Conservation (phyloP, 2,329 filamentous ascomycete genomes). For the Fusarium nanum region DNA sequence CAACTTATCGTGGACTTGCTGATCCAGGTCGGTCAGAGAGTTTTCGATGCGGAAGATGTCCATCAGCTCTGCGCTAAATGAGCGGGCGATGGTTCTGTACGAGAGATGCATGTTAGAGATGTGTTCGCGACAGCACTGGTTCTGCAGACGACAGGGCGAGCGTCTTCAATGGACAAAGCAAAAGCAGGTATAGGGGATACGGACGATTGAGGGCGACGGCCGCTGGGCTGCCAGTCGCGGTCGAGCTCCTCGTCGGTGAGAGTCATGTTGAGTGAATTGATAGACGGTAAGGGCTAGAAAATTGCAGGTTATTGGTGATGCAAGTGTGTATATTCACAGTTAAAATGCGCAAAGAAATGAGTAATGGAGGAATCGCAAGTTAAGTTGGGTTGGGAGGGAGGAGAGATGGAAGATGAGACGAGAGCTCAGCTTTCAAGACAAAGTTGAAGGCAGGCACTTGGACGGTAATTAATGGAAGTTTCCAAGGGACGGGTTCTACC, state of each 20-base stretch:
- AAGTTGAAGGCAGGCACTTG: slow-evolving; percentile 8
- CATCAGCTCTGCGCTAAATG: slow-evolving; percentile 87
- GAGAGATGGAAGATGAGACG: not conserved
- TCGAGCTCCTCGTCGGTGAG: slow-evolving; percentile 76
- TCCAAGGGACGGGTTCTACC: slow-evolving; percentile 32
- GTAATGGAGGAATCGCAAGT: not conserved
- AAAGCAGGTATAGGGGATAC: slow-evolving; percentile 65
- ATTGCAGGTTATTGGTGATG: not conserved
- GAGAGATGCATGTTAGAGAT: slow-evolving; percentile 25
- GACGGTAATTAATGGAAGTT: slow-evolving; percentile 37
- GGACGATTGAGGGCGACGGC: slow-evolving; percentile 84
- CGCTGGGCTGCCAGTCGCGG: slow-evolving; percentile 83
- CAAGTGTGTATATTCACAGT: slow-evolving; percentile 15
- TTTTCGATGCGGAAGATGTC: slow-evolving; percentile 90
- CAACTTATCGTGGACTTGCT: slow-evolving; percentile 85
- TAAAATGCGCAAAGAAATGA: slow-evolving; percentile 5
- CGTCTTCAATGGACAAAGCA: slow-evolving; percentile 64
- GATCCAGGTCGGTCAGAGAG: slow-evolving; percentile 77
- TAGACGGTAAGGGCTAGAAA: not conserved
- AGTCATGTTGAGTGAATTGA: slow-evolving; percentile 40
- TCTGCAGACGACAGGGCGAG: slow-evolving; percentile 5
- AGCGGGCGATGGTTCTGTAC: slow-evolving; percentile 82
- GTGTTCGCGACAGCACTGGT: slow-evolving; percentile 22
- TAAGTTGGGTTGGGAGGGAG: not conserved
- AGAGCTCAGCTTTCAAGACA: slow-evolving; percentile 24